These are phyloP conservation scores for Pycnococcus provasolii DNA, from an alignment of 139 green algal species.

Conservation along the genomic window DNA sequence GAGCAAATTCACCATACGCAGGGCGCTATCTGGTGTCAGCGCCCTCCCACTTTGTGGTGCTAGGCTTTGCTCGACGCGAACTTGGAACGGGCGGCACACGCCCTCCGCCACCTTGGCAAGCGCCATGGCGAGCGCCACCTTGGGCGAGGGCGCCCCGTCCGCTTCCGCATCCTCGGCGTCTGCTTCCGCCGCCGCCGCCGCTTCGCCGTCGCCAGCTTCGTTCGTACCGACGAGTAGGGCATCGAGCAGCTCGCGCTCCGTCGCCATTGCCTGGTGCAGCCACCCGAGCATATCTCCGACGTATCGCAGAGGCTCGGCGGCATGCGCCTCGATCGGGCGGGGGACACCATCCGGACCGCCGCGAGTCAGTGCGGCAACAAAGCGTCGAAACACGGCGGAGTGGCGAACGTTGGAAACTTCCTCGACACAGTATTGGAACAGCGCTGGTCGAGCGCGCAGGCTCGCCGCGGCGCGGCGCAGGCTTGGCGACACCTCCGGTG, in stretches of 20 bases:
- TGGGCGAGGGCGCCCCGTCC: conserved; percentile 29
- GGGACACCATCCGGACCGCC: conserved; percentile 66
- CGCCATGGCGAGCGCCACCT: conserved; percentile 31
- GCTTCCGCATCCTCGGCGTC: not conserved
- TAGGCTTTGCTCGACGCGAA: conserved; percentile 66
- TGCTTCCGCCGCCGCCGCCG: not conserved
- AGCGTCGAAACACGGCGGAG: conserved; percentile 79
- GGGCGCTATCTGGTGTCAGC: conserved; percentile 60
- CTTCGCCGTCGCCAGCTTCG: conserved; percentile 19
- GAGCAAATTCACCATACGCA: conserved; percentile 66
- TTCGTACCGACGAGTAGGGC: conserved; percentile 60
- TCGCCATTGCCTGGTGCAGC: conserved; percentile 83
- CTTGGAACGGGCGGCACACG: conserved; percentile 85
- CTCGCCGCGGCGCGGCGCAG: conserved; percentile 65
- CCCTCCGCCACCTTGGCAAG: conserved; percentile 86
- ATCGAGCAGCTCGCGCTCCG: conserved; percentile 77
- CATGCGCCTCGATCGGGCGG: conserved; percentile 90
- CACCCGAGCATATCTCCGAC: conserved; percentile 93
- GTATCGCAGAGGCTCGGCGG: conserved; percentile 79
- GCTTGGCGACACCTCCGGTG: conserved; percentile 62
- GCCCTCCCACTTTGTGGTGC: conserved; percentile 33
- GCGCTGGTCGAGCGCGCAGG: conserved; percentile 68
- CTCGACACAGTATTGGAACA: conserved; percentile 93
- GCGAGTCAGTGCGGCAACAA: conserved; percentile 76
- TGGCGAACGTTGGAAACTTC: conserved; percentile 81